Evolutionary conservation across 345 rosid genomes (phyloP).

Genomic region (Eucalyptus decipiens): DNA sequence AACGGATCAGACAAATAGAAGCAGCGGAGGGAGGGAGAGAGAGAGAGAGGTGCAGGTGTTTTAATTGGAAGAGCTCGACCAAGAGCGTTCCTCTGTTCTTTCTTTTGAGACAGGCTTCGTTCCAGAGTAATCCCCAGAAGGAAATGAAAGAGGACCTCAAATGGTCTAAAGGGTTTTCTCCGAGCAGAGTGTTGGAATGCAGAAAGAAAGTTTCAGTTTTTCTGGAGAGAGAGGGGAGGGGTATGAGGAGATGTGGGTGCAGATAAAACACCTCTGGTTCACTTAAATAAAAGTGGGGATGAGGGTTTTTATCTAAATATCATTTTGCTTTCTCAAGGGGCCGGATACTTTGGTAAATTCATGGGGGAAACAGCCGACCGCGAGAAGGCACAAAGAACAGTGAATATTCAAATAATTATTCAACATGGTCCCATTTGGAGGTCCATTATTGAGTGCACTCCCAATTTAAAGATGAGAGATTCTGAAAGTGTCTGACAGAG

Average conservation of each 20-base stretch:
- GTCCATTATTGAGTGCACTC: neutral
- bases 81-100: neutral
- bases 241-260: constrained; percentile 1
- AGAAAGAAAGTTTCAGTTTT: neutral
- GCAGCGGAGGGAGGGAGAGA: neutral
- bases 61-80: neutral
- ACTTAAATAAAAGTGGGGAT: neutral
- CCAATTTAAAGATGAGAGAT: neutral
- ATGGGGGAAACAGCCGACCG: neutral
- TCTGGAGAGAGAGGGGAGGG: neutral
- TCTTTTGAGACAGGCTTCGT: neutral
- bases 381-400: neutral
- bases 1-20: neutral
- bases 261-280: neutral
- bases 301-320: neutral
- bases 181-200: neutral
- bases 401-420: neutral
- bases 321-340: neutral
- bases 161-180: neutral
- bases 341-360: neutral
- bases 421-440: neutral
- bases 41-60: neutral
- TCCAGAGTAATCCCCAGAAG: neutral
- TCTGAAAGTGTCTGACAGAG: neutral
- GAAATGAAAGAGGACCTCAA: neutral